phyloP scores from a whole-genome alignment of 345 rosid species.

The Moricandia moricandioides region DNA sequence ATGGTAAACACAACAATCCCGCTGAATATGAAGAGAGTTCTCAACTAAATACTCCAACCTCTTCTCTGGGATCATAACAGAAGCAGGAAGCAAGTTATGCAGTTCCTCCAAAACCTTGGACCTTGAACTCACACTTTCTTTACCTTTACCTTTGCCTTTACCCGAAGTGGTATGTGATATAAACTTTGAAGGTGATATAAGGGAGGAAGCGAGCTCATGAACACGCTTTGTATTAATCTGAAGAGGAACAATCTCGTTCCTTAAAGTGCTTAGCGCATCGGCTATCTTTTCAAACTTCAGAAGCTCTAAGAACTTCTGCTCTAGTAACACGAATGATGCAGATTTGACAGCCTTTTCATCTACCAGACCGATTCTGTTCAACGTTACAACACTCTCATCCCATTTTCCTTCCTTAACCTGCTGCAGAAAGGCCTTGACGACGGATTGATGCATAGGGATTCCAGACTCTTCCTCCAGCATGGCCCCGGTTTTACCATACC shows the following conservation, averaged over 20 bases:
- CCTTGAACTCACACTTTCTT: conserved; percentile 40
- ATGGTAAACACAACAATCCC: conserved; percentile 61
- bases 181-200: conserved; percentile 42
- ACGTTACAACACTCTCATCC: conserved; percentile 60
- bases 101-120: conserved; percentile 54
- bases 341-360: conserved; percentile 57
- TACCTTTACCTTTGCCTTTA: conserved; percentile 9
- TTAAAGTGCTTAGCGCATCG: conserved; percentile 54
- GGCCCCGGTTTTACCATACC: conserved; percentile 58
- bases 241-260: conserved; percentile 67
- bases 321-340: conserved; percentile 58
- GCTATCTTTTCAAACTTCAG: conserved; percentile 40
- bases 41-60: conserved; percentile 74
- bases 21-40: conserved; percentile 56
- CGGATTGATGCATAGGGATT: conserved; percentile 48
- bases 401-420: conserved; percentile 60
- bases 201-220: conserved; percentile 56
- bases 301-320: conserved; percentile 65
- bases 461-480: conserved; percentile 72
- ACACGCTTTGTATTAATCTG: conserved; percentile 42
- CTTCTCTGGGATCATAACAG: conserved; percentile 57
- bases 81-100: conserved; percentile 64
- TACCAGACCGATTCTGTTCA: conserved; percentile 47
- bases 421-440: conserved; percentile 48
- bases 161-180: conserved; percentile 28